Evolutionary conservation across 1,284 basidiomycete species (phyloP), one percentile per base, ranked within the genome.

Genomic region (Fereydounia khargensis): DNA sequence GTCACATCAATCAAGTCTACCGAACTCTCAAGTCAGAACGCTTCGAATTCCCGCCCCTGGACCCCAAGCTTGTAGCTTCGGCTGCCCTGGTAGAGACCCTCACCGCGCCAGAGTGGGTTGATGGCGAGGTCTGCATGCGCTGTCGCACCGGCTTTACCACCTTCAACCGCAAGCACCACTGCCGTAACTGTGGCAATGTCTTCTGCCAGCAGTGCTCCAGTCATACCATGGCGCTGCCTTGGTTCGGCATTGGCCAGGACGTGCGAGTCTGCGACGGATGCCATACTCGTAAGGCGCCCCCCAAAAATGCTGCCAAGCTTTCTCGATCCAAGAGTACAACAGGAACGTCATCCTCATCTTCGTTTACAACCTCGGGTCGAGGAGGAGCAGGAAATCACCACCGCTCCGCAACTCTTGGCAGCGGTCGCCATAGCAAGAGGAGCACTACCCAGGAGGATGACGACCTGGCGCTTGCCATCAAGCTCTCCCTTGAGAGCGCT

Each of bases 101-200:
- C n/a, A 64, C 68, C 7, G 70, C 94, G 0, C 94, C 94, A 0
- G 89, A 94, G 68, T 98, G 94, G 94, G 87, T 90, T 34, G 94
- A 98, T 74, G 90, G 90, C 1, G 88, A 94, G 24, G 86, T 92
- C 11, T 99, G 95, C 77, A 84, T 95, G 62, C 85, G 91, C 19
- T 99, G 95, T 77, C 84, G 95, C 17, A 86, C 88, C 0, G 77
- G 88, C 0, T 99, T 99, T 78, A 86, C 86, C 1, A 94, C 96
- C 68, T 96, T 92, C 31, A 97, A 96, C 73, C 85, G 95, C 48
- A 97, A 97, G 76, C 95, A 98, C 73, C 95, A 99, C 76, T 99
- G 95, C 76, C 84, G 95, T 7, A 97, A 97, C 77, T 99, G 95
- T 77, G 95, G 95, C 8, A 86, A 88, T 69, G 90, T 98, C 16